Evolutionary conservation across 768 basidiomycete species (phyloP).

Genomic region (Fomitopsis pulvina): DNA sequence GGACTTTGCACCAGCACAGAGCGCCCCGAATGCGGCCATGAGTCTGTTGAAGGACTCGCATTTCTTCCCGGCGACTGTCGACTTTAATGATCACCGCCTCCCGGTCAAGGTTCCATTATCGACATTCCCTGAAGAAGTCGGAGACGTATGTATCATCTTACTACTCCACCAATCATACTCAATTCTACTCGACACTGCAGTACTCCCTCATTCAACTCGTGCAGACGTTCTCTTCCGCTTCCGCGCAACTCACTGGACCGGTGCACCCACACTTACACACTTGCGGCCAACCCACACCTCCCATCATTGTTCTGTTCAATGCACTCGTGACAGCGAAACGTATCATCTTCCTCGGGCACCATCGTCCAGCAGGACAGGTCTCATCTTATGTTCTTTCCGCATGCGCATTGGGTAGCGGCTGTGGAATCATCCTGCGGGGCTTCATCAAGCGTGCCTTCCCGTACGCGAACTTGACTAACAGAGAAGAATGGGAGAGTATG

Average conservation of each 20-base stretch:
- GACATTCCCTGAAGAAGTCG: conserved; percentile 92
- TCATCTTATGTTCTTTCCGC: conserved; percentile 90
- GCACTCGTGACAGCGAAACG: conserved; percentile 92
- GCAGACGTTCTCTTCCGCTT: conserved; percentile 67
- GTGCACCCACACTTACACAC: conserved; percentile 92
- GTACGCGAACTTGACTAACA: conserved; percentile 83
- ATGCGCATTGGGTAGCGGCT: conserved; percentile 88
- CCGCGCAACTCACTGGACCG: conserved; percentile 59
- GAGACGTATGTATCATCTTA: conserved; percentile 62
- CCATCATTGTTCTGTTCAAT: conserved; percentile 93
- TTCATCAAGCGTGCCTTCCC: conserved; percentile 92
- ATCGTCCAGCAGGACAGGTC: conserved; percentile 83
- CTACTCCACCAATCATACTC: not conserved
- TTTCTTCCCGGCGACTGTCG: conserved; percentile 82
- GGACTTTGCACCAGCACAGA: conserved; percentile 14
- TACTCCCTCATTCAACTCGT: conserved; percentile 90
- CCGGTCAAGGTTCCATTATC: conserved; percentile 89
- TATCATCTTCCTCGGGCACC: conserved; percentile 93
- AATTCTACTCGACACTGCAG: conserved; percentile 34
- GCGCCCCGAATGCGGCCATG: conserved; percentile 11
- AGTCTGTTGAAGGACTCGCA: conserved; percentile 77
- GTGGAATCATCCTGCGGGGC: conserved; percentile 76
- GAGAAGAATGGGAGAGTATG: conserved; percentile 89
- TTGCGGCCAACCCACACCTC: conserved; percentile 83
- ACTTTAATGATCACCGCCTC: conserved; percentile 75